Evolutionary conservation across 1,284 basidiomycete genomes (phyloP).

Genomic region (Trametes sp.): DNA sequence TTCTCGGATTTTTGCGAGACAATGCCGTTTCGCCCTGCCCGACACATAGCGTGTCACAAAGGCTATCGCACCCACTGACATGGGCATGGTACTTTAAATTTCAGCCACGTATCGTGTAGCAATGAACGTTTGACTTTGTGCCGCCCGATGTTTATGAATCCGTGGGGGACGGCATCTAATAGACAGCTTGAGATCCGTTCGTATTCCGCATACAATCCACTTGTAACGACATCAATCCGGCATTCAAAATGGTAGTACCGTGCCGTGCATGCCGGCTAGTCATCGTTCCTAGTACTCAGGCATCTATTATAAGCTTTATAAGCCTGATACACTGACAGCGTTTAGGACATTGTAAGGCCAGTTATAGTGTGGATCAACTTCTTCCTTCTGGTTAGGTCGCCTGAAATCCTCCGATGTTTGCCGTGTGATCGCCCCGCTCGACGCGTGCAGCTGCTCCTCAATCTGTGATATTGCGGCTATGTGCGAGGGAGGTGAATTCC

Average conservation of each 20-base stretch:
- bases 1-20: neutral
- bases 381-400: neutral
- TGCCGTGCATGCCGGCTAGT: no score
- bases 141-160: no score
- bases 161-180: no score
- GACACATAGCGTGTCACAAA: no score
- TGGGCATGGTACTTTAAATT: no score
- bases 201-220: no score
- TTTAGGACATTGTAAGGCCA: neutral
- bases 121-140: no score
- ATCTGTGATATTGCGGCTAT: conserved; percentile 72
- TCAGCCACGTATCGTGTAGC: no score
- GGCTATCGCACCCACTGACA: no score
- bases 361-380: neutral
- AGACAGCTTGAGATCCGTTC: no score
- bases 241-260: no score
- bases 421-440: conserved; percentile 63
- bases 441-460: conserved; percentile 68
- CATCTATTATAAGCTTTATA: neutral
- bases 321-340: neutral
- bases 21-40: neutral
- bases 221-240: no score
- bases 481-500: conserved; percentile 10
- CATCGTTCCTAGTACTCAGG: neutral
- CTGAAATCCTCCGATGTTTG: neutral